Evolutionary conservation across 768 basidiomycete species (phyloP), one percentile per base, ranked within the genome.

Genomic region (Collybiopsis luxurians): DNA sequence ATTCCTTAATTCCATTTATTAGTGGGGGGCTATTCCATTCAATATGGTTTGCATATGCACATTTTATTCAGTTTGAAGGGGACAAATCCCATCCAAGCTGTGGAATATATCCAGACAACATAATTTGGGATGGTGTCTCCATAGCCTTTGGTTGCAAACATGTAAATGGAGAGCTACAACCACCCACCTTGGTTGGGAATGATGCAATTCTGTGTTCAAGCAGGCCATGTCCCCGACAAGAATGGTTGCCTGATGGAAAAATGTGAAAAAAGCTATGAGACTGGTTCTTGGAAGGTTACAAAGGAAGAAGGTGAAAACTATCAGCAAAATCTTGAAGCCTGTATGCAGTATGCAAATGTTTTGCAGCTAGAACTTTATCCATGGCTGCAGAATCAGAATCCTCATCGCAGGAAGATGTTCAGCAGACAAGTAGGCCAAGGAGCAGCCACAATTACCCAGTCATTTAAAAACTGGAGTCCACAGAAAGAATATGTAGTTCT

Each of bases 51-150:
- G 48, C 69, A 0, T 75, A 67, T 56, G 61, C 59, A 5, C 45
- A 51, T 24, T 57, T 72, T 2, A 67, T 62, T 38, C 27, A 24
- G 9, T 60, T 71, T 15, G 60, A 63, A 0, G 43, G 31, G 2
- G 64, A 69, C 39, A 71, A 70, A 65, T 19, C 10, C 9, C 73
- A 68, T 56, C 56, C 61, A 0, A 26, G 9, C 2, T 74, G 70
- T 62, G 69, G 70, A 1, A 61, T 63, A 0, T 40, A 48, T 30
- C 72, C 70, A 3, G 66, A 67, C 26, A 59, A 61, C 15, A 63
- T 64, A 7, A 73, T 74, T n/a, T 71, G 67, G 63, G 71, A 74
- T 56, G 69, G 72, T 3, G 67, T 72, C 0, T 69, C 67, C 3
- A 50, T 73, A 13, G 62, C 68, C 3, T 74, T 69, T 55, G 65